Percentiles rank a stretch among this genome's conserved stretches.
These are phyloP conservation scores for Botryobasidium botryosum DNA, from an alignment of 768 basidiomycete species.

Conservation along the genomic window DNA sequence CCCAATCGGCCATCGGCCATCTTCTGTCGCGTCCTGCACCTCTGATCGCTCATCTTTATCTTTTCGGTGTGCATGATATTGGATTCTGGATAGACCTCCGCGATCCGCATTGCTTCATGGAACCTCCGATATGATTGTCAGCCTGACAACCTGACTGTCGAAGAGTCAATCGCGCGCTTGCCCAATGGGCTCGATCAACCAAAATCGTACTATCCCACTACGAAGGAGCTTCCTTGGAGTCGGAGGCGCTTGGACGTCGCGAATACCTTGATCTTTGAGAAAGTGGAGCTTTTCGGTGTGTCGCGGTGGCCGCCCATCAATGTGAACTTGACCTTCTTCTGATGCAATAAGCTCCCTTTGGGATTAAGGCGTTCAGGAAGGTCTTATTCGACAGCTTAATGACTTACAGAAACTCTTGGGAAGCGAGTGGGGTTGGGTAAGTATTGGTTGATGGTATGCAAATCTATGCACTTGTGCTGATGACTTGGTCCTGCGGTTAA, in stretches of 20 bases:
- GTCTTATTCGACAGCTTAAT: conserved; percentile 35
- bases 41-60: no score
- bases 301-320: neutral
- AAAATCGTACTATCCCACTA: conserved; percentile 20
- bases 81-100: no score
- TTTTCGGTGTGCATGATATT: no score
- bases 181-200: conserved; percentile 24
- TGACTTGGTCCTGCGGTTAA: neutral
- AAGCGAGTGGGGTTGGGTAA: conserved; percentile 34
- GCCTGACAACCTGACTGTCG: conserved; percentile 34
- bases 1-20: no score
- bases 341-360: neutral
- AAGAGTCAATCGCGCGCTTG: conserved; percentile 27
- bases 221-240: conserved; percentile 38
- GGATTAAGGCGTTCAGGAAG: conserved; percentile 20
- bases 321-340: neutral
- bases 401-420: conserved; percentile 41
- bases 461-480: neutral
- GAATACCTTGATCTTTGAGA: neutral
- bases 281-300: neutral
- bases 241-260: conserved; percentile 31
- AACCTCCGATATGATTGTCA: conserved; percentile 38
- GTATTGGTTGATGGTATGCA: conserved; percentile 8
- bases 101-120: conserved; percentile 10
- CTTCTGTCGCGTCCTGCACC: no score